Base-by-base conservation (phyloP, 768 basidiomycete genomes). In the Dictyophora rubrovolvata region DNA sequence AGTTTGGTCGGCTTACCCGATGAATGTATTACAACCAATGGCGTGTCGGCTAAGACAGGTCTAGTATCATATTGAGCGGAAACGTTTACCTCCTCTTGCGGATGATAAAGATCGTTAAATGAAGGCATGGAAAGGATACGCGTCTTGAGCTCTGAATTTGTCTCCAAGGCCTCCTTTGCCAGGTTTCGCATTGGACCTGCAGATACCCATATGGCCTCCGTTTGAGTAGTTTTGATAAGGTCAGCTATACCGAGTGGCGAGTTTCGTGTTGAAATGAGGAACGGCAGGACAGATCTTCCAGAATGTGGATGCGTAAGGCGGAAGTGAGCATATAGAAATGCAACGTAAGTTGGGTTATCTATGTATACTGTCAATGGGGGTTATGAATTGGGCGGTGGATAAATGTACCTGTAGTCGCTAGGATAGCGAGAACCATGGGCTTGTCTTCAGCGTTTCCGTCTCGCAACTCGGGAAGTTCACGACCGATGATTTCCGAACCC, bases 281-380 rank as follows among this genome's bases (percentile, higher is more conserved):
- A 54, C 5, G 53, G 42, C n/a, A 42, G 3, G 12, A 42, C 42
- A 12, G 42, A 9, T n/a, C 42, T 42, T 42, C 42, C 42, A n/a
- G 10, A n/a, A 3, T 12, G 3, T n/a, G 42, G 42, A 55, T 62
- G 63, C 9, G 65, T 65, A 2, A 64, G 59, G 33, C 63, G 64
- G 18, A 65, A 51, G 48, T 65, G 59, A 34, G 62, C 55, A 14
- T 48, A 35, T 8, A 62, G 16, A 33, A 64, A 51, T 12, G 59
- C 55, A 47, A 56, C 52, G 28, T 60, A 64, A 0, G 64, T 57
- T 42, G 63, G 54, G 11, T 68, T 69, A 47, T 78, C 76, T 71
- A 54, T 12, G 23, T 28, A 20, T 8, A 53, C n/a, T 54, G 18
- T 17, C 28, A 7, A 34, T 21, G 5, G 5, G 14, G 20, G 2